phyloP scores from a whole-genome alignment of 805 yeast genomes.

The Ogataea sp. region DNA sequence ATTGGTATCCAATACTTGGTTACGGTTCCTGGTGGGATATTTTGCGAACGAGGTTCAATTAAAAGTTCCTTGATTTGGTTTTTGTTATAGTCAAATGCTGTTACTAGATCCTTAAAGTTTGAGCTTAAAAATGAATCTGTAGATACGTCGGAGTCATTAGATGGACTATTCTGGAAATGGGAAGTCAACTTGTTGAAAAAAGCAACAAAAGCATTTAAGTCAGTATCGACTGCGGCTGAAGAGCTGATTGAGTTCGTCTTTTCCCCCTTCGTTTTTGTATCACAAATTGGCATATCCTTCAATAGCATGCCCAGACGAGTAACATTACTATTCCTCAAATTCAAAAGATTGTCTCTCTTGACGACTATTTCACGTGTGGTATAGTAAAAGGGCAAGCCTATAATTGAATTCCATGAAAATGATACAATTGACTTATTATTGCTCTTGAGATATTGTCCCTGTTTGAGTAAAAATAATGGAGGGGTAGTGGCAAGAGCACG shows the following conservation, averaged over 20 bases:
- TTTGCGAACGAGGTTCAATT: slow-evolving; percentile 1
- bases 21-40: slow-evolving; percentile 31
- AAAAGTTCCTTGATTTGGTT: slow-evolving; percentile 4
- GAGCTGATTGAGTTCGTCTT: not conserved
- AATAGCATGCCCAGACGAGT: slow-evolving; percentile 28
- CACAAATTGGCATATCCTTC: slow-evolving; percentile 22
- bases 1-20: slow-evolving; percentile 54
- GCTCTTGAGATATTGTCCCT: slow-evolving; percentile 5
- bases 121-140: no score
- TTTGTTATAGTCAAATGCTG: not conserved
- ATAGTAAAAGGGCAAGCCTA: slow-evolving; percentile 30
- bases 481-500: slow-evolving; percentile 14
- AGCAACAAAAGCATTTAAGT: not conserved
- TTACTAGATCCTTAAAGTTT: not conserved
- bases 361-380: slow-evolving; percentile 20
- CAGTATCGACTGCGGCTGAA: not conserved
- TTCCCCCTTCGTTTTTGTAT: not conserved
- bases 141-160: not conserved
- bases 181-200: not conserved
- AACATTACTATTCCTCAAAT: slow-evolving; percentile 23
- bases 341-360: slow-evolving; percentile 13
- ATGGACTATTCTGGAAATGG: not conserved
- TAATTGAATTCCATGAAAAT: slow-evolving; percentile 18
- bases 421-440: slow-evolving; percentile 11
- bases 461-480: slow-evolving; percentile 15